Percentiles rank a stretch among this genome's conserved stretches.
Evolutionary conservation across 805 yeast species (phyloP).

Genomic region (Metschnikowia matae): DNA sequence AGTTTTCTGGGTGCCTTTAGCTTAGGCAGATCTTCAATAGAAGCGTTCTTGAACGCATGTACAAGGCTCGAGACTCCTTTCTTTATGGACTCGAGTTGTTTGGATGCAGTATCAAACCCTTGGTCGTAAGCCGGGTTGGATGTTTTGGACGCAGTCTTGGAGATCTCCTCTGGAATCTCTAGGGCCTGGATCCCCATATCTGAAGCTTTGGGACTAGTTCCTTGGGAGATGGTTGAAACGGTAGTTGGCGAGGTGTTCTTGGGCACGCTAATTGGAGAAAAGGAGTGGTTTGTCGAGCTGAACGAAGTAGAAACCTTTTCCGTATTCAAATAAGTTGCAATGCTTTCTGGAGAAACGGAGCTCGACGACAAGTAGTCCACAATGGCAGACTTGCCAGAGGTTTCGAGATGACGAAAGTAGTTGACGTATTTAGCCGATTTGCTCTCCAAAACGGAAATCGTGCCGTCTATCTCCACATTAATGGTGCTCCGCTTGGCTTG

Average conservation of each 20-base stretch:
- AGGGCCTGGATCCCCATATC: constrained; percentile 3
- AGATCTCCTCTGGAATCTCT: neutral
- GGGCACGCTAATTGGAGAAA: neutral
- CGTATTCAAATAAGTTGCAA: constrained; percentile 6
- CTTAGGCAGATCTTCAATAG: neutral
- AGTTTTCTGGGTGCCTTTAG: constrained; percentile 8
- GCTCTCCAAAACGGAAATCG: constrained; percentile 50
- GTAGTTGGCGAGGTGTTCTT: too few species aligned
- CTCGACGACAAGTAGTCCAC: constrained; percentile 18
- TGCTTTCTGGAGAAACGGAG: constrained; percentile 1
- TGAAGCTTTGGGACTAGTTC: neutral
- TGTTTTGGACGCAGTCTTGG: neutral
- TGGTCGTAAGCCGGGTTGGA: constrained; percentile 28
- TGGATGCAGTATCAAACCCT: constrained; percentile 34
- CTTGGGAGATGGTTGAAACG: neutral
- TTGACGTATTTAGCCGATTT: constrained; percentile 43
- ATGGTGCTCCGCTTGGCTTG: constrained; percentile 32
- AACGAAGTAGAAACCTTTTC: constrained; percentile 10
- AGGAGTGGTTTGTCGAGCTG: neutral
- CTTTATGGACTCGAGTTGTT: constrained; percentile 25
- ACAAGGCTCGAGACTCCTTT: constrained; percentile 8
- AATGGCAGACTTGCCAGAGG: constrained; percentile 34
- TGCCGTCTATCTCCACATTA: constrained; percentile 36
- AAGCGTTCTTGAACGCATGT: neutral
- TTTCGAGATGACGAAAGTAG: constrained; percentile 36